These are phyloP conservation scores for Aegilops umbellulata DNA, from an alignment of 176 grass and related monocot species.

Conservation along the genomic window DNA sequence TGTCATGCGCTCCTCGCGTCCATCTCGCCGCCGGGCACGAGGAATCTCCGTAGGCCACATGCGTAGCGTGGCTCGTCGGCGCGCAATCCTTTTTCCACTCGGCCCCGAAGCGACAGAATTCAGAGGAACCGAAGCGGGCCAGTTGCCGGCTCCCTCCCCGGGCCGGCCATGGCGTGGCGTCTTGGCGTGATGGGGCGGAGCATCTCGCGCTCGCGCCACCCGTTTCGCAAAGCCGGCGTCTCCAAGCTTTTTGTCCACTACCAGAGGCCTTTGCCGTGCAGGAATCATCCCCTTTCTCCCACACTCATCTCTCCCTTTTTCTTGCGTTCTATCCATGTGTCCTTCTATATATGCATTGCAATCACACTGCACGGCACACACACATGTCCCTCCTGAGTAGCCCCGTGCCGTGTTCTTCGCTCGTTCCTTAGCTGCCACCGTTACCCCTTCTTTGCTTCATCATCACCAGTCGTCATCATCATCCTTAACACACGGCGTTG, in stretches of 20 bases:
- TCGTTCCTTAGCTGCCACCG: background rate
- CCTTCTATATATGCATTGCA: background rate
- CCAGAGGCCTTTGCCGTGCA: background rate
- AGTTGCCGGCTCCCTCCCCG: background rate
- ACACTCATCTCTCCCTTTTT: background rate
- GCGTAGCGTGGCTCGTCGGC: too few relatives aligned
- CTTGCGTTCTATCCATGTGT: too few relatives aligned
- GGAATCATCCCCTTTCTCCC: conserved; percentile 16
- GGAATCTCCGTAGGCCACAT: too few relatives aligned
- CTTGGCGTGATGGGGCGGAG: background rate
- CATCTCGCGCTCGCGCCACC: conserved; percentile 12
- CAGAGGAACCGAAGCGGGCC: too few relatives aligned
- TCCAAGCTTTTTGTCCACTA: conserved; percentile 3
- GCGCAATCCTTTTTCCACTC: background rate
- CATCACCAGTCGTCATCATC: background rate
- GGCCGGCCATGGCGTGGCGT: background rate
- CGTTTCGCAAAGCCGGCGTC: background rate
- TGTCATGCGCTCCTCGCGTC: too few relatives aligned
- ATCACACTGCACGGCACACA: background rate
- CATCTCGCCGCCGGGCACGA: too few relatives aligned
- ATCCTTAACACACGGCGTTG: background rate
- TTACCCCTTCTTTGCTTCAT: background rate
- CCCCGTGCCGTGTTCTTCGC: too few relatives aligned
- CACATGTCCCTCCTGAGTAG: background rate
- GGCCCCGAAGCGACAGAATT: too few relatives aligned